Evolutionary conservation across 306 rosid genomes (phyloP).

Genomic region (Gleditsia sinensis): DNA sequence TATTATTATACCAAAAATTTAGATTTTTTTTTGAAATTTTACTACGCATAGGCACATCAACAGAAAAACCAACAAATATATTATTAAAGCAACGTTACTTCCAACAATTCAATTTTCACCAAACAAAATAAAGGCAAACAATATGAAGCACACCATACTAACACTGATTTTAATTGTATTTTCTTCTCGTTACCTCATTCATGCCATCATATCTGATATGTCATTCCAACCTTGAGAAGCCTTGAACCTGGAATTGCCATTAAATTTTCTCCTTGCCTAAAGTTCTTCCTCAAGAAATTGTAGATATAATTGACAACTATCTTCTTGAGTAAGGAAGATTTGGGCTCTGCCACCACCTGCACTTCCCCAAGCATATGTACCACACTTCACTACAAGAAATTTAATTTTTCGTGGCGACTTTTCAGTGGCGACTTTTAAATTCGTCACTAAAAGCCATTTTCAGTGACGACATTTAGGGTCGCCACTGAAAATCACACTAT

Average conservation of each 20-base stretch:
- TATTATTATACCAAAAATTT: too few relatives aligned
- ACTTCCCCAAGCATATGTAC: slow-evolving; percentile 62
- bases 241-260: slow-evolving; percentile 47
- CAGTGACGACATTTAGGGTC: too few relatives aligned
- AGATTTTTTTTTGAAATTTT: too few relatives aligned
- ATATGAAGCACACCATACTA: background rate
- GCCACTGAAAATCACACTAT: too few relatives aligned
- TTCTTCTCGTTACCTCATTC: background rate
- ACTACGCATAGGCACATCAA: too few relatives aligned
- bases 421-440: too few relatives aligned
- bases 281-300: slow-evolving; percentile 56
- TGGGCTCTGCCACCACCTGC: slow-evolving; percentile 50
- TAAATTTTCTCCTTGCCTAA: slow-evolving; percentile 50
- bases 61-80: too few relatives aligned
- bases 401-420: too few relatives aligned
- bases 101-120: background rate
- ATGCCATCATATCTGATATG: slow-evolving; percentile 26
- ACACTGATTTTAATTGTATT: background rate
- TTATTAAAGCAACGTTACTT: background rate
- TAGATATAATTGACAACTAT: slow-evolving; percentile 48
- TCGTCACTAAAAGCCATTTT: too few relatives aligned
- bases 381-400: slow-evolving; percentile 47
- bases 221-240: slow-evolving; percentile 51
- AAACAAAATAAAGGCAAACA: background rate
- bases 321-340: slow-evolving; percentile 53